Evolutionary conservation across 2,329 filamentous ascomycete genomes (phyloP).

Genomic region (Dactylellina haptotyla): DNA sequence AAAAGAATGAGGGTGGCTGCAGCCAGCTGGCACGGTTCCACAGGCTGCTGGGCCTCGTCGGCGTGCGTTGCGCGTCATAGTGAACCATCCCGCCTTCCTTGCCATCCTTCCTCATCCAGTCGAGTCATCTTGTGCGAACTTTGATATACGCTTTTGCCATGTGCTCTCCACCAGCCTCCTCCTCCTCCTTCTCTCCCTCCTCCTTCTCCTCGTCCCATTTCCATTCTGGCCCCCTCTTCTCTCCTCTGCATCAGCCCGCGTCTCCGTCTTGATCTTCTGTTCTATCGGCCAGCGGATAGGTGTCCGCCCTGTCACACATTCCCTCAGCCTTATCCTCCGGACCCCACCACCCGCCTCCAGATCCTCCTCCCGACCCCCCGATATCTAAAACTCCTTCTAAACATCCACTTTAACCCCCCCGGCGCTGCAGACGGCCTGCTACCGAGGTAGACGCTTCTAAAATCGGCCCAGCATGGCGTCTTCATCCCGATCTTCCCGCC

Average conservation of each 20-base stretch:
- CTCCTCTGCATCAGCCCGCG: neutral
- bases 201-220: neutral
- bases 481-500: conserved; percentile 16
- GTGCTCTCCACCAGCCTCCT: conserved; percentile 23
- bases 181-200: neutral
- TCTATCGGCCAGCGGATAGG: no score
- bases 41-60: neutral
- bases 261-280: neutral
- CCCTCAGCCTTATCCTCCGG: neutral
- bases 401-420: neutral
- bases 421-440: neutral
- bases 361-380: conserved; percentile 4
- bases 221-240: neutral
- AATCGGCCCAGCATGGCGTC: conserved; percentile 44
- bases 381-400: neutral
- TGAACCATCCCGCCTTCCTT: no score
- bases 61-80: conserved; percentile 18
- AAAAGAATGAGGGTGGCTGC: conserved; percentile 2
- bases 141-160: conserved; percentile 49
- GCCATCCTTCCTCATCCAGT: no score
- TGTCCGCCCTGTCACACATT: no score
- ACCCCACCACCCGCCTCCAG: neutral
- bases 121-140: no score
- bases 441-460: no score
- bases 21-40: conserved; percentile 28